These are phyloP conservation scores for Laburnicola sp. DNA, from an alignment of 2,329 filamentous ascomycete species.

Conservation along the genomic window DNA sequence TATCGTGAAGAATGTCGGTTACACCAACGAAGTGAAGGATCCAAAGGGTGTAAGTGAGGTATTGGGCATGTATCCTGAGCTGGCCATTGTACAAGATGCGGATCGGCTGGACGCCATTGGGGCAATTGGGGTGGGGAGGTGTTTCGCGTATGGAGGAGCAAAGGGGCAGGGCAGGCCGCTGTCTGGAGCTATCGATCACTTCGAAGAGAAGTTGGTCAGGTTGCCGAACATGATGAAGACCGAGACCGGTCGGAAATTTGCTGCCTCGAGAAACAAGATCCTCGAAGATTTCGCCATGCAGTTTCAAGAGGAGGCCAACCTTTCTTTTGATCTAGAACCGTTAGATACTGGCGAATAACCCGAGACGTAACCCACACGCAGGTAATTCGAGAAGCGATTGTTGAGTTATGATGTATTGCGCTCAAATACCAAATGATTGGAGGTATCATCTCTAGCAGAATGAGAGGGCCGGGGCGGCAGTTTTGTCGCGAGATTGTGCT, in stretches of 20 bases:
- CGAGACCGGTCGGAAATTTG: slow-evolving; percentile 23
- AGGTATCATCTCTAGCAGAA: no score
- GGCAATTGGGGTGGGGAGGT: slow-evolving; percentile 78
- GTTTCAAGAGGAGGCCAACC: slow-evolving; percentile 19
- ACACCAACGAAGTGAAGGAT: slow-evolving; percentile 71
- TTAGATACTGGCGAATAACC: no score
- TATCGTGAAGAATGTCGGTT: slow-evolving; percentile 77
- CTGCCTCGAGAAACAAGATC: slow-evolving; percentile 16
- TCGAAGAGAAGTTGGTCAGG: slow-evolving; percentile 41
- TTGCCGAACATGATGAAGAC: slow-evolving; percentile 45
- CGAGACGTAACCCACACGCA: no score
- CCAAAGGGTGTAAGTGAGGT: slow-evolving; percentile 62
- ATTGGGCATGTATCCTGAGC: slow-evolving; percentile 69
- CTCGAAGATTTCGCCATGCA: slow-evolving; percentile 18
- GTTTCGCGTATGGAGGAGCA: slow-evolving; percentile 72
- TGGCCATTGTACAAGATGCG: slow-evolving; percentile 87
- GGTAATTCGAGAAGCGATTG: no score
- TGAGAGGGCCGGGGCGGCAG: no score
- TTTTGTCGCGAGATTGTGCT: no score
- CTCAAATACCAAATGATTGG: no score
- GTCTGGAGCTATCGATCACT: slow-evolving; percentile 39
- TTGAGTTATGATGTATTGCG: no score
- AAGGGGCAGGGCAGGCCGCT: slow-evolving; percentile 32
- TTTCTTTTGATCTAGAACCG: slow-evolving; percentile 13
- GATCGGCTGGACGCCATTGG: slow-evolving; percentile 91